Evolutionary conservation across 225 moss, liverwort and hornwort genomes (phyloP).

Genomic region (Straminergon stramineum): DNA sequence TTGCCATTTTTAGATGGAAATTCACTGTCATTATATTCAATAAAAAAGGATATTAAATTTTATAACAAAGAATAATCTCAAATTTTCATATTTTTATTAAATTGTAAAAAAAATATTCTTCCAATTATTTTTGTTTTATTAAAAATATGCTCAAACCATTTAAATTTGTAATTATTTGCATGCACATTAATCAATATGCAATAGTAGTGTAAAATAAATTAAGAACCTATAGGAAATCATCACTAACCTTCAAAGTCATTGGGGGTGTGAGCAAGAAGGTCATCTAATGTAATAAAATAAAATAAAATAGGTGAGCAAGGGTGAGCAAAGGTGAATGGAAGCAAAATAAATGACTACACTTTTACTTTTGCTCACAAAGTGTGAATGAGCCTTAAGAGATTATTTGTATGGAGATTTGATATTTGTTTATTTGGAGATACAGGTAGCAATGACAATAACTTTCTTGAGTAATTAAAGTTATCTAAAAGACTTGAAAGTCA

Average conservation of each 20-base stretch:
- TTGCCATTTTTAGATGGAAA: rapidly evolving
- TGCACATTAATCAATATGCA: neutral
- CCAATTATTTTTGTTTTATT: neutral
- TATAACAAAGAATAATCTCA: neutral
- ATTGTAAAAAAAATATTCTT: neutral
- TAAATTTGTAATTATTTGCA: neutral
- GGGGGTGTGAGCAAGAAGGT: neutral
- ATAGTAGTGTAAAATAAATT: too few species aligned
- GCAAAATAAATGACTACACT: neutral
- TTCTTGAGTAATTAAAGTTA: neutral
- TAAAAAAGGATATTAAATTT: neutral
- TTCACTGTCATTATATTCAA: neutral
- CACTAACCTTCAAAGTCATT: neutral
- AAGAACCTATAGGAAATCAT: neutral
- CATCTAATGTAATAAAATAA: rapidly evolving
- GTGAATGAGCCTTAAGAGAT: rapidly evolving
- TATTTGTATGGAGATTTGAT: neutral
- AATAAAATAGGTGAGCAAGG: neutral
- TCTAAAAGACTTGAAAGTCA: neutral
- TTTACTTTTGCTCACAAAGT: neutral
- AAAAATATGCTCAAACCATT: neutral
- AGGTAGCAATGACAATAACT: neutral
- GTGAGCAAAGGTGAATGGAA: neutral
- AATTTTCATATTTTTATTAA: neutral
- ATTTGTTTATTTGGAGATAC: neutral